Evolutionary conservation across 2,329 filamentous ascomycete species (phyloP).

Genomic region (Fusarium drepaniforme): DNA sequence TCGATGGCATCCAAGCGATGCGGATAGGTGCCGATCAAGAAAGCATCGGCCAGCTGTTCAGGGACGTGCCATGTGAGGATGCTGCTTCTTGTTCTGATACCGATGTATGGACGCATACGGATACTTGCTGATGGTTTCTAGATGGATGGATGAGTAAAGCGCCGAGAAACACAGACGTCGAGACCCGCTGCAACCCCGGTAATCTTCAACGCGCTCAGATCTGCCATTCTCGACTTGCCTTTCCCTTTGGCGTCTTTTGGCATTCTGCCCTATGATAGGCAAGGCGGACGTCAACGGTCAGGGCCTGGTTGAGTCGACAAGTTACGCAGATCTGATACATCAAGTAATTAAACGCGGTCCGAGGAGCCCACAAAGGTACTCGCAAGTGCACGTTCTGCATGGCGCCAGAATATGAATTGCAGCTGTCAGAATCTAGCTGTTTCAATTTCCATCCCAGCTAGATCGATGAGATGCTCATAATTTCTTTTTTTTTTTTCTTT

Average conservation of each 20-base stretch:
- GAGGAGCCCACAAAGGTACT: slow-evolving; percentile 6
- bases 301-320: slow-evolving; percentile 17
- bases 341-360: slow-evolving; percentile 13
- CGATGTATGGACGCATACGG: slow-evolving; percentile 5
- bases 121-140: neutral
- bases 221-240: slow-evolving; percentile 11
- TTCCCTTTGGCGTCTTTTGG: slow-evolving; percentile 19
- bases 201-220: slow-evolving; percentile 27
- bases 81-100: neutral
- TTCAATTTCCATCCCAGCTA: slow-evolving; percentile 1
- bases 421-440: slow-evolving; percentile 26
- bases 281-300: slow-evolving; percentile 13
- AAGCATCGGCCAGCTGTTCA: slow-evolving; percentile 39
- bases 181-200: slow-evolving; percentile 20
- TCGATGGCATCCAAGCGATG: slow-evolving; percentile 24
- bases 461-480: slow-evolving; percentile 23
- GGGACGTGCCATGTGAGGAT: slow-evolving; percentile 12
- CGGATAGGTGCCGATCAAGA: slow-evolving; percentile 34
- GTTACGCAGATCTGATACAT: slow-evolving; percentile 15
- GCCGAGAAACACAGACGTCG: neutral
- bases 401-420: slow-evolving; percentile 3
- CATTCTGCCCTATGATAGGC: slow-evolving; percentile 8
- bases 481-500: slow-evolving; percentile 20
- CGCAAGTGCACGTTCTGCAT: neutral
- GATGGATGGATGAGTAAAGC: neutral